Base-by-base conservation (phyloP, 495 filamentous ascomycete species). In the Apiosordaria backusii region DNA sequence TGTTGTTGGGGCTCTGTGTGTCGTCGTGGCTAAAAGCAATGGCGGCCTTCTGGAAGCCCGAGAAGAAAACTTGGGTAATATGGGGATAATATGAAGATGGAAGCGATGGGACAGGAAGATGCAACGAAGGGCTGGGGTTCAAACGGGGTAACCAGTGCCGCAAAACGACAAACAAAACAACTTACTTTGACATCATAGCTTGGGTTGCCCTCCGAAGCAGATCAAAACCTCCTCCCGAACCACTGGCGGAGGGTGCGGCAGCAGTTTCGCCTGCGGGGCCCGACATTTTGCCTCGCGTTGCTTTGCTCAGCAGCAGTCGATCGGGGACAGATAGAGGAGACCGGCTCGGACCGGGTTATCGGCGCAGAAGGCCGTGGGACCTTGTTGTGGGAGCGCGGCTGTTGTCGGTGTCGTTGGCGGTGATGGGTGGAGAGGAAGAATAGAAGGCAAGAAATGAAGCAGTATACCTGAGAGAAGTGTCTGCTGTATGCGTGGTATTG, bases 101-200 rank as follows among this genome's bases (percentile, higher is more conserved):
- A 54, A 57, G 54, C 25, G 45, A n/a, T 50, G 66, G 65, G 61
- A 50, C 63, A 67, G 61, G 53, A 60, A 22, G 65, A 59, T 64
- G 65, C 54, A 59, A 64, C 19, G 21, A 18, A 62, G 29, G 10
- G 35, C 9, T 15, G 45, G 40, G 50, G 21, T 29, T 22, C 21
- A 3, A 7, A 62, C 29, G 50, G 4, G 35, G 16, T 0, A 64
- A 7, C 26, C 13, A 64, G 27, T 25, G n/a, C 3, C 22, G 13
- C 21, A 23, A 62, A 67, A 63, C 40, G 64, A 59, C 29, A 63
- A 72, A 74, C 7, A 7, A 68, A 63, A 68, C 65, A 27, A 81
- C 80, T 70, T 83, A 86, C 84, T 77, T 86, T 79, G 81, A 82
- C 81, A 85, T 85, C 81, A 86, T 81, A 65, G 80, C 79, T 67